These are phyloP conservation scores for Leavenworthia alabamica DNA, from an alignment of 345 rosid genomes.

Conservation along the genomic window DNA sequence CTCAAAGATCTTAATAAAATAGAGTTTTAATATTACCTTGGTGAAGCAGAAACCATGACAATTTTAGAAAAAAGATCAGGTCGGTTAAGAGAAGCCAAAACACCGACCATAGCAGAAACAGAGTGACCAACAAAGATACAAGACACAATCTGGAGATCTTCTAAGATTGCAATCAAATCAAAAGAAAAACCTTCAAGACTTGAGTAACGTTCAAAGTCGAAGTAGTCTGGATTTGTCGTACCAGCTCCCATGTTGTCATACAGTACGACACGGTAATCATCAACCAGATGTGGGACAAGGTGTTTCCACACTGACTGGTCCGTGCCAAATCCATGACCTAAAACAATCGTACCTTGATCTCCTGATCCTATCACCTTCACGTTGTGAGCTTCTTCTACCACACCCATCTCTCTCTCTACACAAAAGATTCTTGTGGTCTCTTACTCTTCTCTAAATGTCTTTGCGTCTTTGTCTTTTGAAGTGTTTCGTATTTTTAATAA, in stretches of 20 bases:
- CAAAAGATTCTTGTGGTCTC: background rate
- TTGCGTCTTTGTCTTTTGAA: constrained; percentile 1
- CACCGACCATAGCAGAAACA: constrained; percentile 72
- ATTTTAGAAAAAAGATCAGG: constrained; percentile 77
- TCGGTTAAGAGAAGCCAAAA: constrained; percentile 73
- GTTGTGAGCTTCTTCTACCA: constrained; percentile 83
- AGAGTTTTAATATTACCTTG: constrained; percentile 43
- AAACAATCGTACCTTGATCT: constrained; percentile 40
- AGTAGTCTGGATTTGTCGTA: constrained; percentile 82
- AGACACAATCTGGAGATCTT: constrained; percentile 47
- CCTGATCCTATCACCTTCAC: constrained; percentile 64
- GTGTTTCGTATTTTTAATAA: background rate
- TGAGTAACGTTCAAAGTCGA: constrained; percentile 68
- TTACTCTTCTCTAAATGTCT: no score
- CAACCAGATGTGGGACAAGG: constrained; percentile 73
- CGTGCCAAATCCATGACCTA: constrained; percentile 88
- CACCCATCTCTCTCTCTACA: constrained; percentile 44
- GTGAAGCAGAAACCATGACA: constrained; percentile 65
- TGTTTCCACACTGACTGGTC: constrained; percentile 96
- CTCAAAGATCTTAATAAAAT: background rate
- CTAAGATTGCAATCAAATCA: constrained; percentile 76
- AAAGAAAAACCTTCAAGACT: constrained; percentile 68
- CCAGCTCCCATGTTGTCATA: constrained; percentile 95
- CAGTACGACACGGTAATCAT: constrained; percentile 52
- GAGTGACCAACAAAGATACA: constrained; percentile 83